A percentile compares a stretch with the other conserved stretches of the same genome.
phyloP scores from a whole-genome alignment of 345 rosid species.

The Linum tenue region DNA sequence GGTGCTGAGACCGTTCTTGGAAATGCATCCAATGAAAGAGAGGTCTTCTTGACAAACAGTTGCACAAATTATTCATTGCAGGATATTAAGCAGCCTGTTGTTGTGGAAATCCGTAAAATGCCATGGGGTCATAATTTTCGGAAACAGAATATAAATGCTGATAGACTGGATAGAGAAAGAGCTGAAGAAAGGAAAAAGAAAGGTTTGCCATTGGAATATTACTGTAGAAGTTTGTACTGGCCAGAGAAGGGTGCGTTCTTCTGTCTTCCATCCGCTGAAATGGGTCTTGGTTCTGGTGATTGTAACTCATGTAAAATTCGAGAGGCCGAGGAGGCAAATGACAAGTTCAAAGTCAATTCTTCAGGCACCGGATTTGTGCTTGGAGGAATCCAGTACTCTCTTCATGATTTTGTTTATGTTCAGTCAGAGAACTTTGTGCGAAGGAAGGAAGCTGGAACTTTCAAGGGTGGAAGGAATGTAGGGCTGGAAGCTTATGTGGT shows the following conservation, averaged over 20 bases:
- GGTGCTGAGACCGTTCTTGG: slow-evolving; percentile 26
- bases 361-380: slow-evolving; percentile 12
- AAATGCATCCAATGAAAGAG: slow-evolving; percentile 24
- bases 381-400: slow-evolving; percentile 16
- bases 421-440: slow-evolving; percentile 16
- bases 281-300: slow-evolving; percentile 23
- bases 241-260: slow-evolving; percentile 29
- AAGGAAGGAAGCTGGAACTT: slow-evolving; percentile 14
- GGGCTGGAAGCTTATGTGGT: slow-evolving; percentile 19
- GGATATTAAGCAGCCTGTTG: slow-evolving; percentile 16
- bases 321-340: slow-evolving; percentile 15
- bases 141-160: slow-evolving; percentile 10
- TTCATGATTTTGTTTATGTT: slow-evolving; percentile 22
- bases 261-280: slow-evolving; percentile 13
- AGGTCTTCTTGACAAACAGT: slow-evolving; percentile 21
- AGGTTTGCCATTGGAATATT: slow-evolving; percentile 22
- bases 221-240: slow-evolving; percentile 26
- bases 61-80: slow-evolving; percentile 17
- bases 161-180: slow-evolving; percentile 20
- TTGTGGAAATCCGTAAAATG: slow-evolving; percentile 13
- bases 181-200: slow-evolving; percentile 24
- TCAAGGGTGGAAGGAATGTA: slow-evolving; percentile 25
- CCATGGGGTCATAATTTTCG: slow-evolving; percentile 21
- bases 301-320: slow-evolving; percentile 18
- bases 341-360: slow-evolving; percentile 13